Conservation (phyloP, 768 basidiomycete species). For the Neoboletus brunneissimus region DNA sequence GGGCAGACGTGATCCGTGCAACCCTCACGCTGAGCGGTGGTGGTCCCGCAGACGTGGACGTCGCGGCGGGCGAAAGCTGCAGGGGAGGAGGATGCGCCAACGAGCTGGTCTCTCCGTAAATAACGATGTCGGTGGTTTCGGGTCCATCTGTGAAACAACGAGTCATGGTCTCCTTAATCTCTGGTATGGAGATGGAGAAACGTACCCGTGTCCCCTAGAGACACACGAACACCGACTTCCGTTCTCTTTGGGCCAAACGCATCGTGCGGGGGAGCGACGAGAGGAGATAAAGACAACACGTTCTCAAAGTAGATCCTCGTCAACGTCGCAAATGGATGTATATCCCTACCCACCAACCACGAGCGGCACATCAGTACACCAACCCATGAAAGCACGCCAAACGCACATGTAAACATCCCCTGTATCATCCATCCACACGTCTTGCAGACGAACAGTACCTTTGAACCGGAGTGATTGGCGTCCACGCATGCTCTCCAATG, state of each 20-base stretch:
- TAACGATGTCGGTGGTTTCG: constrained; percentile 65
- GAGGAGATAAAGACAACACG: constrained; percentile 51
- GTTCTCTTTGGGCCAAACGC: constrained; percentile 33
- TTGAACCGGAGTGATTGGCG: constrained; percentile 59
- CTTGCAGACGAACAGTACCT: constrained; percentile 49
- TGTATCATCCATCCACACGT: constrained; percentile 59
- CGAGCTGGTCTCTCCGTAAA: constrained; percentile 40
- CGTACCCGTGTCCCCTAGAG: constrained; percentile 65
- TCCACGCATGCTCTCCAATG: constrained; percentile 79
- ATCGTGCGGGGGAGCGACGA: constrained; percentile 26
- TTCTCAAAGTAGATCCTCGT: constrained; percentile 71
- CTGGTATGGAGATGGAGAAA: neutral
- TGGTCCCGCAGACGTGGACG: constrained; percentile 21
- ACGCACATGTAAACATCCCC: constrained; percentile 50
- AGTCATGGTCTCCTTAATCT: neutral
- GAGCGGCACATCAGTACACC: neutral
- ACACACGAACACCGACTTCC: constrained; percentile 60
- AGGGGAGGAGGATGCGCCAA: constrained; percentile 7
- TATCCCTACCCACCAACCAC: constrained; percentile 45
- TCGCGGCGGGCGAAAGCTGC: constrained; percentile 9
- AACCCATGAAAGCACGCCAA: constrained; percentile 14
- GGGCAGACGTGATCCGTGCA: constrained; percentile 51
- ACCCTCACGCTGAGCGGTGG: constrained; percentile 43
- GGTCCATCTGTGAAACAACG: constrained; percentile 49
- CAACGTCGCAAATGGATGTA: constrained; percentile 63